These are phyloP conservation scores for Skeletonema menzelii DNA, from an alignment of 108 stramenopile genomes.

Conservation along the genomic window DNA sequence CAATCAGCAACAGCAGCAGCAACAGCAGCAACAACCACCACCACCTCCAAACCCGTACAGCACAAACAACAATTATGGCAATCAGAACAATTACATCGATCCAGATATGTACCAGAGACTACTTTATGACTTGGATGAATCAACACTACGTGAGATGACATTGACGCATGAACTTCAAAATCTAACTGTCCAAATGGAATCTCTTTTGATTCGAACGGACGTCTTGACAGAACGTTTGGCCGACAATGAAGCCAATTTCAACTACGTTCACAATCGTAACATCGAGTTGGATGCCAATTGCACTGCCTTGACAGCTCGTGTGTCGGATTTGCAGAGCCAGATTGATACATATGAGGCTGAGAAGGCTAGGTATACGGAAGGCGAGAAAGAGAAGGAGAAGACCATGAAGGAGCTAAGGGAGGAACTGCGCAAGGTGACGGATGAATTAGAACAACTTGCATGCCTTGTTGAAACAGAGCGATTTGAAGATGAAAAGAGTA, in stretches of 20 bases:
- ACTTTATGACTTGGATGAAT: slow-evolving; percentile 41
- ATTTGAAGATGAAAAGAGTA: slow-evolving; percentile 53
- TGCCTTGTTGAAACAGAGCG: slow-evolving; percentile 47
- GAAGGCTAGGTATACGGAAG: slow-evolving; percentile 31
- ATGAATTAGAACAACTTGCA: slow-evolving; percentile 50
- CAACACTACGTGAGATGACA: slow-evolving; percentile 46
- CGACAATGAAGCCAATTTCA: slow-evolving; percentile 58
- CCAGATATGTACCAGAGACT: slow-evolving; percentile 31
- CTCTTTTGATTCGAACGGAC: slow-evolving; percentile 42
- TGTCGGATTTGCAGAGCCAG: slow-evolving; percentile 49
- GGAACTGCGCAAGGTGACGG: slow-evolving; percentile 39
- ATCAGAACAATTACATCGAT: slow-evolving; percentile 18
- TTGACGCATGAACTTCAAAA: slow-evolving; percentile 41
- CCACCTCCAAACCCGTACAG: slow-evolving; percentile 3
- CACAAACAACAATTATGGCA: neutral
- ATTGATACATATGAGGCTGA: slow-evolving; percentile 42
- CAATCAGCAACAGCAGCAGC: neutral
- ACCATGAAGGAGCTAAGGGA: slow-evolving; percentile 15
- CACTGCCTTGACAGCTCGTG: slow-evolving; percentile 44
- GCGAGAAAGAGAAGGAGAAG: slow-evolving; percentile 7
- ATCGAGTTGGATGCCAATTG: slow-evolving; percentile 72
- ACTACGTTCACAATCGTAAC: slow-evolving; percentile 56
- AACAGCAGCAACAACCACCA: neutral
- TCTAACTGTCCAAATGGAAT: slow-evolving; percentile 19
- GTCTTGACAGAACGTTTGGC: slow-evolving; percentile 77